A percentile compares a stretch with the other conserved stretches of the same genome.
Conservation (phyloP, 257 asterid species). For the Phtheirospermum japonicum region DNA sequence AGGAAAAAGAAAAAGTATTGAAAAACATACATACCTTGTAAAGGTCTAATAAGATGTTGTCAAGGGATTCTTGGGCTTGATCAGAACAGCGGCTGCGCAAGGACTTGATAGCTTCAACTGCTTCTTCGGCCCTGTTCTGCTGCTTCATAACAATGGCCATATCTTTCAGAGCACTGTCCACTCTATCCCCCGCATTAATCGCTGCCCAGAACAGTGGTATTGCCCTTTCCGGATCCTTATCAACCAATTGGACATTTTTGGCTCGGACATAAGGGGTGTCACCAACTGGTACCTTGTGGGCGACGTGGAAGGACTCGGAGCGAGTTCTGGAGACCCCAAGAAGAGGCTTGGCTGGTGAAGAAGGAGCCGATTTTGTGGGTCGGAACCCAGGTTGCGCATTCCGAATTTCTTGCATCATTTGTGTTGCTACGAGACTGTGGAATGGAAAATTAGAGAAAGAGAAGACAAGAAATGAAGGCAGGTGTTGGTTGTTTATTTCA, state of each 20-base stretch:
- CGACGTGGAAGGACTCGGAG: constrained; percentile 67
- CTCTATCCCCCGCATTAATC: constrained; percentile 96
- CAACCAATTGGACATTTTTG: constrained; percentile 94
- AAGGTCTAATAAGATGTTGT: constrained; percentile 82
- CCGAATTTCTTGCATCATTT: too few species aligned
- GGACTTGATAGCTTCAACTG: constrained; percentile 89
- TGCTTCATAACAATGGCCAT: constrained; percentile 99
- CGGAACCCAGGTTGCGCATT: constrained; percentile 89
- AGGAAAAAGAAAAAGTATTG: too few species aligned
- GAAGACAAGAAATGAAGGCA: too few species aligned
- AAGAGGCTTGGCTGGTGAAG: constrained; percentile 88
- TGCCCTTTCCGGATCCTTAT: constrained; percentile 95
- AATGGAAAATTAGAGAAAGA: too few species aligned
- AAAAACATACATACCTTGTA: too few species aligned
- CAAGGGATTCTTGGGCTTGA: constrained; percentile 97
- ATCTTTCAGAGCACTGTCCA: constrained; percentile 94
- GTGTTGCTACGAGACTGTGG: too few species aligned
- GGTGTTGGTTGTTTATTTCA: too few species aligned
- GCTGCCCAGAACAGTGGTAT: constrained; percentile 97
- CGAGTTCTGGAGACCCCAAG: constrained; percentile 75
- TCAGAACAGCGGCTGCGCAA: constrained; percentile 81
- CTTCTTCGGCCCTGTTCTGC: constrained; percentile 95
- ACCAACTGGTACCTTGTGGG: constrained; percentile 93
- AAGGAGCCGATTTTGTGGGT: constrained; percentile 85
- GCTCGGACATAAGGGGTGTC: constrained; percentile 92